Conservation (phyloP, 23 red algal genomes). For the Gracilariopsis chorda region DNA sequence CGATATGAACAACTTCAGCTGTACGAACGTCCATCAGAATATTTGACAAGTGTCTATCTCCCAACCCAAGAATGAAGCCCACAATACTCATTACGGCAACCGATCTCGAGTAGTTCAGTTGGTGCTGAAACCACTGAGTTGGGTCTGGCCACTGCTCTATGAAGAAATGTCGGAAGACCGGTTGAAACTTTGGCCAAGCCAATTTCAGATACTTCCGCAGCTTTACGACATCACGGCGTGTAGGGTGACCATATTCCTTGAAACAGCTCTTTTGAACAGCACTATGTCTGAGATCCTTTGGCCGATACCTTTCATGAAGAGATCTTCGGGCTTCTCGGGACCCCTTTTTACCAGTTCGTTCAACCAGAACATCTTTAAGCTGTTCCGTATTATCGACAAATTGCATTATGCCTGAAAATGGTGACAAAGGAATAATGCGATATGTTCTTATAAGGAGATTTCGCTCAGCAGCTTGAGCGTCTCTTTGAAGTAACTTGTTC, state of each 20-base stretch:
- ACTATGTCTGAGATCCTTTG: constrained; percentile 39
- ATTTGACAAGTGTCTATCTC: constrained; percentile 94
- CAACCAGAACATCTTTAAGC: constrained; percentile 47
- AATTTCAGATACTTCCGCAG: constrained; percentile 7
- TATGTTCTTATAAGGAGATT: constrained; percentile 81
- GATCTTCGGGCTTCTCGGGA: not conserved
- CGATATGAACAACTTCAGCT: constrained; percentile 93
- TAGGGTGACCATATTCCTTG: not conserved
- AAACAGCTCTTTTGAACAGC: not conserved
- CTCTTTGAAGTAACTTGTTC: constrained; percentile 77
- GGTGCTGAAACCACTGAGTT: constrained; percentile 78
- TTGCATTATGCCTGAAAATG: constrained; percentile 83
- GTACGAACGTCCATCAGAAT: constrained; percentile 84
- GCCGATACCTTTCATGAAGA: constrained; percentile 52
- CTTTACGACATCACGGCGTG: not conserved
- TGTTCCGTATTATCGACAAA: constrained; percentile 57
- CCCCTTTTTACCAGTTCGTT: not conserved
- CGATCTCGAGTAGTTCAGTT: constrained; percentile 87
- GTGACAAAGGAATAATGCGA: constrained; percentile 89
- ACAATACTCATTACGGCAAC: constrained; percentile 92
- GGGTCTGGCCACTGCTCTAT: constrained; percentile 67
- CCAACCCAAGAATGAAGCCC: constrained; percentile 92
- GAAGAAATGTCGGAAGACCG: constrained; percentile 79
- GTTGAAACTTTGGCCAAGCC: constrained; percentile 58
- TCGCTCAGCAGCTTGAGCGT: constrained; percentile 42